A percentile compares a stretch with the other conserved stretches of the same genome.
Conservation (phyloP, 495 filamentous ascomycete species). For the Penicillium bialowiezense region DNA sequence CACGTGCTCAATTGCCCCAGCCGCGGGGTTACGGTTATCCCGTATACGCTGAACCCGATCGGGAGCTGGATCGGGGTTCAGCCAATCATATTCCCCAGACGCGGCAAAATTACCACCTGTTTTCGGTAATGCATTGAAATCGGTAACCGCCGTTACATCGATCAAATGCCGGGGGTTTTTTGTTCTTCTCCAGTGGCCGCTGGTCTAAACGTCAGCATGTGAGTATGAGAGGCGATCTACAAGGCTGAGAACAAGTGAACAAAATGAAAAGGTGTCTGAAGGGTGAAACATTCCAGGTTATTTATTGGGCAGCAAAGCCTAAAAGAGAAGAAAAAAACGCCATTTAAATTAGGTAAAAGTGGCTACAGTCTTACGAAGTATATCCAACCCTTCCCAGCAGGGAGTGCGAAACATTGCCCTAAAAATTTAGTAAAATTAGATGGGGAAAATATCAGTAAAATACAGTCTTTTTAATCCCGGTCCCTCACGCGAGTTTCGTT, state of each 20-base stretch:
- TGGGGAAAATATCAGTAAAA: slow-evolving; percentile 1
- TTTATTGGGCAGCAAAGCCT: slow-evolving; percentile 9
- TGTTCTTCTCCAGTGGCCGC: slow-evolving; percentile 8
- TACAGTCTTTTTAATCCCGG: background rate
- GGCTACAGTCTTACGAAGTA: slow-evolving; percentile 11
- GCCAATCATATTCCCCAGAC: slow-evolving; percentile 7
- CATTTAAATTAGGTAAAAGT: slow-evolving; percentile 18
- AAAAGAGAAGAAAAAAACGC: background rate
- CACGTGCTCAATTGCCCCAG: slow-evolving; percentile 24
- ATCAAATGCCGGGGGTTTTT: slow-evolving; percentile 5
- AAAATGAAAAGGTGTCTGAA: too few relatives aligned
- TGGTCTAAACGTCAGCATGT: slow-evolving; percentile 18
- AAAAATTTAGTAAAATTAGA: slow-evolving; percentile 1
- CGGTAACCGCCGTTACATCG: background rate
- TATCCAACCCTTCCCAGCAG: slow-evolving; percentile 1
- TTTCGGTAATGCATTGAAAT: background rate
- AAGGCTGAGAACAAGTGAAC: too few relatives aligned
- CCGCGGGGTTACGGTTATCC: slow-evolving; percentile 4
- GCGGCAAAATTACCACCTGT: background rate
- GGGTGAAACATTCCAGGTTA: too few relatives aligned
- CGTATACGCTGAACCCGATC: slow-evolving; percentile 9
- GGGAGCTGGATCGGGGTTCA: background rate
- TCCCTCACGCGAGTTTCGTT: slow-evolving; percentile 6
- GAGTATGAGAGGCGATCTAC: slow-evolving; percentile 1
- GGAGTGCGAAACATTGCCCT: slow-evolving; percentile 1